Percentiles rank a stretch among this genome's conserved stretches.
Conservation (phyloP, 2,329 filamentous ascomycete species). For the Aspergillus sp. region DNA sequence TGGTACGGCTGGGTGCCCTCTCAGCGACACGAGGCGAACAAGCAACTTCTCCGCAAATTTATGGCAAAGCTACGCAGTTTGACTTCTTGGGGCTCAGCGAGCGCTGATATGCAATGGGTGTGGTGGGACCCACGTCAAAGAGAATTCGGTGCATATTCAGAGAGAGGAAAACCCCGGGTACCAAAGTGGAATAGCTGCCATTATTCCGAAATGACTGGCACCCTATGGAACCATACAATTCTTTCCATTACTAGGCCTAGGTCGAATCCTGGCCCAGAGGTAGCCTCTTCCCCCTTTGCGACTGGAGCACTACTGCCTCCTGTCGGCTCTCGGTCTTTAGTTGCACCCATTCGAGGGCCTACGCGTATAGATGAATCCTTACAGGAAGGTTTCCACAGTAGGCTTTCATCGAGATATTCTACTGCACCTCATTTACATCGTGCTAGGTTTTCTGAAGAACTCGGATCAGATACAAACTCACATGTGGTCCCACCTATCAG, state of each 20-base stretch:
- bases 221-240: conserved; percentile 27
- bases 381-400: background rate
- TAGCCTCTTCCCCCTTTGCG: background rate
- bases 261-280: background rate
- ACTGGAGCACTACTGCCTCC: conserved; percentile 11
- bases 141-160: conserved; percentile 21
- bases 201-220: conserved; percentile 23
- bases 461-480: background rate
- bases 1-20: conserved; percentile 45
- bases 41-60: conserved; percentile 20
- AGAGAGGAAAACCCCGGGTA: conserved; percentile 23
- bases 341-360: background rate
- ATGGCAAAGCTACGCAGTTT: conserved; percentile 24
- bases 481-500: background rate
- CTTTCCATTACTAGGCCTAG: conserved; percentile 7
- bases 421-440: background rate
- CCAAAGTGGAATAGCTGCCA: conserved; percentile 29
- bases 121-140: conserved; percentile 42
- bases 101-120: conserved; percentile 38
- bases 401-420: background rate
- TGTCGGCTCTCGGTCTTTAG: background rate
- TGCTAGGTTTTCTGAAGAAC: background rate
- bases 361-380: background rate
- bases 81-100: conserved; percentile 36
- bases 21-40: conserved; percentile 32